Evolutionary conservation across 495 filamentous ascomycete species (phyloP).

Genomic region (Recurvomyces mirabilis): DNA sequence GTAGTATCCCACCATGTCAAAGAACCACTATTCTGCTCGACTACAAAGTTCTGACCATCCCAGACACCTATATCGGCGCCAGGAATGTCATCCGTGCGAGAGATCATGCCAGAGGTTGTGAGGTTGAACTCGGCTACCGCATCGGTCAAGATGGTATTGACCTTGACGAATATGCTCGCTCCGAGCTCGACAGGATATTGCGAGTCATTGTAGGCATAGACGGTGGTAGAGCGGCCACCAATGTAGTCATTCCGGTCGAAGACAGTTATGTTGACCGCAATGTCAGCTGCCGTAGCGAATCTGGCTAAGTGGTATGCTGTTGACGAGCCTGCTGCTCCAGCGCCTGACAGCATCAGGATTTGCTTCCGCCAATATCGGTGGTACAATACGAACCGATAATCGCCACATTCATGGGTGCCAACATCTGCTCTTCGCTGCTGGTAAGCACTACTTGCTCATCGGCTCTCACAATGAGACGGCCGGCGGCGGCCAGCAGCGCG

Average conservation of each 20-base stretch:
- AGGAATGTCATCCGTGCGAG: conserved; percentile 25
- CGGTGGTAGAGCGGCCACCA: conserved; percentile 82
- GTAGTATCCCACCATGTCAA: conserved; percentile 62
- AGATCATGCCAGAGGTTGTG: conserved; percentile 26
- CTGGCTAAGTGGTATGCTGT: conserved; percentile 71
- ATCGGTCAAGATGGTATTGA: conserved; percentile 71
- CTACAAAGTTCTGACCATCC: conserved; percentile 71
- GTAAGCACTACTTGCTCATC: conserved; percentile 4
- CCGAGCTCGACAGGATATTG: conserved; percentile 71
- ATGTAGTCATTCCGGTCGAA: conserved; percentile 73
- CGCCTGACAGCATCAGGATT: conserved; percentile 44
- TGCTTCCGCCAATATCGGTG: background rate
- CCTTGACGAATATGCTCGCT: conserved; percentile 80
- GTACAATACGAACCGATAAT: conserved; percentile 4
- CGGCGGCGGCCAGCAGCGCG: background rate
- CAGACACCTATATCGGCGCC: conserved; percentile 59
- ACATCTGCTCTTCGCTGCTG: background rate
- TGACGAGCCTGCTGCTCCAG: conserved; percentile 80
- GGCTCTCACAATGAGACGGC: background rate
- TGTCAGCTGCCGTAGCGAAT: conserved; percentile 45
- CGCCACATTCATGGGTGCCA: conserved; percentile 7
- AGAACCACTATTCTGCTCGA: conserved; percentile 39
- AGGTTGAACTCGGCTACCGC: conserved; percentile 67
- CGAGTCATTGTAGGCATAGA: conserved; percentile 64
- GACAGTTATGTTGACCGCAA: conserved; percentile 64